Evolutionary conservation across 768 basidiomycete genomes (phyloP).

Genomic region (Leccinum boreale): DNA sequence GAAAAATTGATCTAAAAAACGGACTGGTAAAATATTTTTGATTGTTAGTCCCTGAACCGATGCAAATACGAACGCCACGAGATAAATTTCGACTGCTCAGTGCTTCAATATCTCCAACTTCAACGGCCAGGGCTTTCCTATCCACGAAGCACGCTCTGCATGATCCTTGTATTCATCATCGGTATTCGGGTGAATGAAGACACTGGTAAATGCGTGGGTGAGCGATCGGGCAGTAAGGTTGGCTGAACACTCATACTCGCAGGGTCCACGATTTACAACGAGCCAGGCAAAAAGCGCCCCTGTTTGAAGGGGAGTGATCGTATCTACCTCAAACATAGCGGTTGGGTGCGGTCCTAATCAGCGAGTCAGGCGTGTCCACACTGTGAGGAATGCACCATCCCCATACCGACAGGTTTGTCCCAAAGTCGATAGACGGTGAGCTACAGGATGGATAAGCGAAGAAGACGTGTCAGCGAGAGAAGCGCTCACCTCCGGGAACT

Average conservation of each 20-base stretch:
- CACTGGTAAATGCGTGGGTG: conserved; percentile 28
- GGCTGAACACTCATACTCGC: conserved; percentile 50
- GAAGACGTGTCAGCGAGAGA: neutral
- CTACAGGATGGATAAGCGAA: conserved; percentile 30
- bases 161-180: conserved; percentile 54
- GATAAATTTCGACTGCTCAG: too few relatives aligned
- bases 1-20: too few relatives aligned
- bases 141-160: conserved; percentile 63
- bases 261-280: conserved; percentile 63
- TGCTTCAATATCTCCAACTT: conserved; percentile 32
- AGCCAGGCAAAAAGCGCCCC: conserved; percentile 69
- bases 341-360: conserved; percentile 60
- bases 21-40: too few relatives aligned
- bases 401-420: conserved; percentile 59
- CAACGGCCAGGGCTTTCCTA: conserved; percentile 60
- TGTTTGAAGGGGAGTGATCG: conserved; percentile 62
- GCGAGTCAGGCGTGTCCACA: neutral
- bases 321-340: conserved; percentile 72
- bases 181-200: conserved; percentile 72
- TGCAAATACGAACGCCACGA: too few relatives aligned
- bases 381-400: neutral
- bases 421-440: conserved; percentile 59
- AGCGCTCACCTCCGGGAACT: conserved; percentile 63
- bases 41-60: too few relatives aligned
- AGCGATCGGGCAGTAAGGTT: neutral